phyloP scores from a whole-genome alignment of 306 rosid species.

The Crataegus laevigata region DNA sequence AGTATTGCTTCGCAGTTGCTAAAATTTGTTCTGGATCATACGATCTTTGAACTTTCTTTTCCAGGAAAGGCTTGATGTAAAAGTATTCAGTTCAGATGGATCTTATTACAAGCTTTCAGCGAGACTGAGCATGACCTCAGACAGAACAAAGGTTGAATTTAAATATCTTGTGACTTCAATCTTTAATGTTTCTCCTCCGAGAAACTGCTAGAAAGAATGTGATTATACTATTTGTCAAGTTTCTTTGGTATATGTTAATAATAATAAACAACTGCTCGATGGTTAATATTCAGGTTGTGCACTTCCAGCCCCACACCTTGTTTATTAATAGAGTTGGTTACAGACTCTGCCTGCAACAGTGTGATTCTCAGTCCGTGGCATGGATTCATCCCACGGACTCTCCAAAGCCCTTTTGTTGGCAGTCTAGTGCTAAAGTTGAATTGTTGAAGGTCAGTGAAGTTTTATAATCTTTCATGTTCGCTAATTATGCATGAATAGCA shows the following conservation, averaged over 20 bases:
- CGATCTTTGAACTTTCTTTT: slow-evolving; percentile 26
- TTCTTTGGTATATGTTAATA: not conserved
- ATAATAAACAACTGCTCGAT: slow-evolving; percentile 12
- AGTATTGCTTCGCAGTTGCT: slow-evolving; percentile 6
- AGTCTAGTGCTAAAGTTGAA: slow-evolving; percentile 74
- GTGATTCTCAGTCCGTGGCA: slow-evolving; percentile 62
- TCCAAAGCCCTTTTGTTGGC: slow-evolving; percentile 80
- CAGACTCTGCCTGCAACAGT: slow-evolving; percentile 84
- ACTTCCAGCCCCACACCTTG: slow-evolving; percentile 76
- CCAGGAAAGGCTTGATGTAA: slow-evolving; percentile 88
- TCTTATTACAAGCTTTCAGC: slow-evolving; percentile 92
- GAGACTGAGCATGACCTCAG: slow-evolving; percentile 74
- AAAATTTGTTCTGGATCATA: slow-evolving; percentile 6
- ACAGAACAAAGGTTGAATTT: slow-evolving; percentile 80
- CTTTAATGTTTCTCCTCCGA: not conserved
- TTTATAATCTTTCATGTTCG: not conserved
- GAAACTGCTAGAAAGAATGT: not conserved
- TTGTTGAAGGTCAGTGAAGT: slow-evolving; percentile 54
- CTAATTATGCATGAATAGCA: not conserved
- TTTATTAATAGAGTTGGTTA: slow-evolving; percentile 79
- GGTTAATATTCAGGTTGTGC: slow-evolving; percentile 64
- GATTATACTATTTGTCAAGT: not conserved
- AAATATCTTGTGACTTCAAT: not conserved
- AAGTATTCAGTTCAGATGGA: slow-evolving; percentile 80
- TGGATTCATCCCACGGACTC: slow-evolving; percentile 91